phyloP scores from a whole-genome alignment of 1,139 yeast genomes.

The Meyerozyma elateridarum region DNA sequence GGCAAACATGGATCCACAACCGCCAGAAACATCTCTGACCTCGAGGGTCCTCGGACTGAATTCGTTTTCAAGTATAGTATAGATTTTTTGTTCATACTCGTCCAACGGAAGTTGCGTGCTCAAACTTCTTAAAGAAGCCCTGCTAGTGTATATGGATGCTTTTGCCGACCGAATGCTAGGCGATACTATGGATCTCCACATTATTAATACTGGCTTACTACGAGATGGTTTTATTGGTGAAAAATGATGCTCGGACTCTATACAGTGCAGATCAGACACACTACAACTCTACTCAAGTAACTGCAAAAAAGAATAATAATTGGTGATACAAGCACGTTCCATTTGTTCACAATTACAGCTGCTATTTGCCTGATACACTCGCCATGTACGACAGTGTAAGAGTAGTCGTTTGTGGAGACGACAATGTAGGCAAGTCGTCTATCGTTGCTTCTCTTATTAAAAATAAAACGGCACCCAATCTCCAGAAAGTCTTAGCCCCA shows the following conservation, averaged over 20 bases:
- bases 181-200: conserved; percentile 2
- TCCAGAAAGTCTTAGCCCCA: conserved; percentile 77
- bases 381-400: conserved; percentile 20
- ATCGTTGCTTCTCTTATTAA: conserved; percentile 75
- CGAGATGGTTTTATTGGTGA: too few relatives aligned
- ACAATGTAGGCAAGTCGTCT: conserved; percentile 79
- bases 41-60: conserved; percentile 56
- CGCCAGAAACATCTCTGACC: conserved; percentile 83
- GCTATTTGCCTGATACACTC: too few relatives aligned
- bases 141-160: too few relatives aligned
- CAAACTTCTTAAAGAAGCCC: not conserved
- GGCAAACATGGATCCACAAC: conserved; percentile 98
- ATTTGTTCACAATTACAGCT: too few relatives aligned
- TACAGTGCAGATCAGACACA: too few relatives aligned
- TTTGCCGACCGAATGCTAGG: too few relatives aligned
- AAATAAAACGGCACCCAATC: conserved; percentile 69
- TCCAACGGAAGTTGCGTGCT: conserved; percentile 30
- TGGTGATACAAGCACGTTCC: too few relatives aligned
- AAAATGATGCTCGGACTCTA: too few relatives aligned
- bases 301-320: too few relatives aligned
- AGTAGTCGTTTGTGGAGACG: conserved; percentile 95
- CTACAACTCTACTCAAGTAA: too few relatives aligned
- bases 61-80: conserved; percentile 46
- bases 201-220: too few relatives aligned
- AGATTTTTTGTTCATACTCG: conserved; percentile 66